Evolutionary conservation across 495 filamentous ascomycete genomes (phyloP).

Genomic region (Aspergillus kassunensis): DNA sequence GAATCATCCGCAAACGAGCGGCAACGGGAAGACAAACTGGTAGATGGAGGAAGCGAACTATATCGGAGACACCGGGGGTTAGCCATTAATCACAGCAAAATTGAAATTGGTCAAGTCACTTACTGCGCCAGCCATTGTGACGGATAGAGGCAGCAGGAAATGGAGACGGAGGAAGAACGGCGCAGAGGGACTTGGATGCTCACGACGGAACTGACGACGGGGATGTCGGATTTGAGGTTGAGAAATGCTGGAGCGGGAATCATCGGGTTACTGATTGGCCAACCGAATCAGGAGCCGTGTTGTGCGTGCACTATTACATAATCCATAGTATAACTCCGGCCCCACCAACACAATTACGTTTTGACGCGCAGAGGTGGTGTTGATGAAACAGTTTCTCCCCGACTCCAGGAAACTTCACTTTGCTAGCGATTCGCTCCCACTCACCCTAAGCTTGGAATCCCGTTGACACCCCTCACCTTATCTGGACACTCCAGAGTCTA

Average conservation of each 20-base stretch:
- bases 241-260: slow-evolving; percentile 40
- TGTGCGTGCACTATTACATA: slow-evolving; percentile 11
- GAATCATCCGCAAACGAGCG: slow-evolving; percentile 12
- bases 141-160: slow-evolving; percentile 11
- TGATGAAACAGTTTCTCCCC: background rate
- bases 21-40: slow-evolving; percentile 63
- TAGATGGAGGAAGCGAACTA: slow-evolving; percentile 64
- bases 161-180: slow-evolving; percentile 14
- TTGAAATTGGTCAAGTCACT: slow-evolving; percentile 15
- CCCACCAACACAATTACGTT: background rate
- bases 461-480: too few relatives aligned
- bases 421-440: too few relatives aligned
- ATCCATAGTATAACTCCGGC: background rate
- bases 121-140: slow-evolving; percentile 55
- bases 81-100: slow-evolving; percentile 24
- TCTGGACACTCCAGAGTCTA: too few relatives aligned
- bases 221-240: slow-evolving; percentile 17
- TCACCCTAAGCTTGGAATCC: too few relatives aligned
- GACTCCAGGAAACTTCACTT: too few relatives aligned
- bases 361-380: background rate
- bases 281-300: background rate
- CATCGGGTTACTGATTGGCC: slow-evolving; percentile 45
- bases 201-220: slow-evolving; percentile 11
- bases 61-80: slow-evolving; percentile 26
- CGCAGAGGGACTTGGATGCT: slow-evolving; percentile 27